Evolutionary conservation across 2,329 filamentous ascomycete species (phyloP).

Genomic region (Neonectria coccinea): DNA sequence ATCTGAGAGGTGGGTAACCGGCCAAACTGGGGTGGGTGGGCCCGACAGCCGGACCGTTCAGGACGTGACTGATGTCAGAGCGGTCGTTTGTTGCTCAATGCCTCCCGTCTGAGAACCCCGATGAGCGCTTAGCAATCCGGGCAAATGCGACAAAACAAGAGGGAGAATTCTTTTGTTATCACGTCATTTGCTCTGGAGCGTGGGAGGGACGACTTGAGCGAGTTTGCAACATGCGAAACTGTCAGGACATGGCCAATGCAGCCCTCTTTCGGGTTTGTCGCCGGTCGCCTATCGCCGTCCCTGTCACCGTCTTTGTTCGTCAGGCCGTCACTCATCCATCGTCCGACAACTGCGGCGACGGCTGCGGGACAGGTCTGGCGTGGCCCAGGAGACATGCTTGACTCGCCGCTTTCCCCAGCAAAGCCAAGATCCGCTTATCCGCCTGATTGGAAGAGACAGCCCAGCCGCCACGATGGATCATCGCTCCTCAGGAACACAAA

Average conservation of each 20-base stretch:
- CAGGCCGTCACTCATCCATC: slow-evolving; percentile 13
- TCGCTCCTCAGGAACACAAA: slow-evolving; percentile 35
- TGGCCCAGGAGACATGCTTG: slow-evolving; percentile 1
- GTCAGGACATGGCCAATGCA: slow-evolving; percentile 17
- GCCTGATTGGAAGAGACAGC: not conserved
- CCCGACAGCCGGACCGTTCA: slow-evolving; percentile 15
- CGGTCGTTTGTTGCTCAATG: slow-evolving; percentile 22
- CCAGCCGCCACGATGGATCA: not conserved
- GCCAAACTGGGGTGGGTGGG: slow-evolving; percentile 30
- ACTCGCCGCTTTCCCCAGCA: slow-evolving; percentile 40
- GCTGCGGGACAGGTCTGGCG: slow-evolving; percentile 15
- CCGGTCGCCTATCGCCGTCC: slow-evolving; percentile 23
- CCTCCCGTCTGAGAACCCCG: slow-evolving; percentile 5
- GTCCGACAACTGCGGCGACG: slow-evolving; percentile 26
- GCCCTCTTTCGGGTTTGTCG: slow-evolving; percentile 6
- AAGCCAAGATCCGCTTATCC: slow-evolving; percentile 7
- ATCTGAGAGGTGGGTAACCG: slow-evolving; percentile 9
- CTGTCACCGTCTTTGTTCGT: slow-evolving; percentile 21
- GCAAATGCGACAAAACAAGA: not conserved
- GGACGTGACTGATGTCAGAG: slow-evolving; percentile 34
- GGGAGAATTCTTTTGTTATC: slow-evolving; percentile 14
- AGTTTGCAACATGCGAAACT: not conserved
- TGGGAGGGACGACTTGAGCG: slow-evolving; percentile 3
- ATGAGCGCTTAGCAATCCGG: slow-evolving; percentile 33
- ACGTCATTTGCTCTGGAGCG: slow-evolving; percentile 7